Conservation (phyloP, 139 green algal genomes). For the Picochlorum sp. region DNA sequence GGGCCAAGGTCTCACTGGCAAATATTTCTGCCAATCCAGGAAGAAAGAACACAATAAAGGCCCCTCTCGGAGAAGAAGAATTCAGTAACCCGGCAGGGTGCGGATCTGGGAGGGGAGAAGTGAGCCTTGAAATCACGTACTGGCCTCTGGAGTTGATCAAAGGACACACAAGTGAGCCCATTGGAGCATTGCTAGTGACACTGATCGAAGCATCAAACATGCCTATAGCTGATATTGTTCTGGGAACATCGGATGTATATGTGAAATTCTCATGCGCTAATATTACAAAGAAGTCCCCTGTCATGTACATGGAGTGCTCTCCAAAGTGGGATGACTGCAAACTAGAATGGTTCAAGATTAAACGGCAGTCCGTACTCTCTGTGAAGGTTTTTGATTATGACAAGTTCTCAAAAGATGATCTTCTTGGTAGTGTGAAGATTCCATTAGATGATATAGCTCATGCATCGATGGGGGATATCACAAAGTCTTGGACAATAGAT, state of each 20-base stretch:
- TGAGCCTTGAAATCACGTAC: constrained; percentile 34
- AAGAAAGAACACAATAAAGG: constrained; percentile 16
- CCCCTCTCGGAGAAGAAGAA: constrained; percentile 30
- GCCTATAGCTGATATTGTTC: constrained; percentile 22
- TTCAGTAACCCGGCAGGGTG: constrained; percentile 32
- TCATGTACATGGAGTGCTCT: constrained; percentile 7
- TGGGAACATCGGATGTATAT: constrained; percentile 34
- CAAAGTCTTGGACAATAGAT: constrained; percentile 18
- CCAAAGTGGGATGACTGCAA: constrained; percentile 21
- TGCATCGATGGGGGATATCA: constrained; percentile 22
- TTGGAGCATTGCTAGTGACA: constrained; percentile 24
- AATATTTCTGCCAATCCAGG: constrained; percentile 18
- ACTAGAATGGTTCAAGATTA: constrained; percentile 43
- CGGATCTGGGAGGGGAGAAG: constrained; percentile 27
- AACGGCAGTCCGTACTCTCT: constrained; percentile 19
- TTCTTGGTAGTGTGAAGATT: constrained; percentile 27
- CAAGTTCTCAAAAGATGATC: constrained; percentile 15
- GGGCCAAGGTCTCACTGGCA: constrained; percentile 23
- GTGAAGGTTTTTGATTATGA: constrained; percentile 38
- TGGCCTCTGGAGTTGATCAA: constrained; percentile 36
- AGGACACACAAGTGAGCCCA: constrained; percentile 9
- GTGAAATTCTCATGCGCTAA: constrained; percentile 30
- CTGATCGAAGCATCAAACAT: constrained; percentile 24
- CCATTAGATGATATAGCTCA: constrained; percentile 25
- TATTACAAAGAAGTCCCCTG: background rate